Evolutionary conservation across 345 rosid species (phyloP), one percentile per base, ranked within the genome.

Genomic region (Citrus medica): DNA sequence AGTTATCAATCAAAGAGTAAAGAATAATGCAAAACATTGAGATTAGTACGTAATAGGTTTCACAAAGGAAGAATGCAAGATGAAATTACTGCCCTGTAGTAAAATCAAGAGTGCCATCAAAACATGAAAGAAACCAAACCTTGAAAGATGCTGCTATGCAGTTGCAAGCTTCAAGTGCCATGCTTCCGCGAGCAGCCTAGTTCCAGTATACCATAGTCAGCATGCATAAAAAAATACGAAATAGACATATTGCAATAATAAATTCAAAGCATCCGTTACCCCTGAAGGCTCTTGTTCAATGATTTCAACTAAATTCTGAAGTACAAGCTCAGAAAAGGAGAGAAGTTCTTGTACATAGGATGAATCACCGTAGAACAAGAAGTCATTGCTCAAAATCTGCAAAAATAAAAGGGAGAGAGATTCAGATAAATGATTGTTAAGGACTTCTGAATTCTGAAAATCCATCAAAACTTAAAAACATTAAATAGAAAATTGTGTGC

Each of bases 151-250:
- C 84, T 76, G 89, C 91, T 74, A 95, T 86, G 83, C 90, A 92
- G 83, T 93, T 92, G 88, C 97, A 93, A 82, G 98, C 92, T 86
- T 93, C 98, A 13, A 95, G 97, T 2, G 98, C 97, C 90, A 93
- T 82, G 80, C 76, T 84, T 82, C 98, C 98, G 27, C 92, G 89
- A 71, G 82, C 79, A 76, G 83, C 87, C 98, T 80, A n/a, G 72
- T 59, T 79, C 62, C 80, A 82, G 80, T 51, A 85, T 24, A 27
- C 61, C 74, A 77, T 66, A 69, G 72, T 81, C 69, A 80, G 80
- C 62, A 79, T n/a, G 66, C 7, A n/a, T n/a, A n/a, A 27, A 79
- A 48, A 78, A 9, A 4, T 9, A 24, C 24, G 51, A 4, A 19
- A 64, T 63, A 8, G 0, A 59, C 3, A 28, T 1, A 59, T 22